A percentile compares a stretch with the other conserved stretches of the same genome.
Evolutionary conservation across 257 asterid species (phyloP).

Genomic region (Jacaranda copaia): DNA sequence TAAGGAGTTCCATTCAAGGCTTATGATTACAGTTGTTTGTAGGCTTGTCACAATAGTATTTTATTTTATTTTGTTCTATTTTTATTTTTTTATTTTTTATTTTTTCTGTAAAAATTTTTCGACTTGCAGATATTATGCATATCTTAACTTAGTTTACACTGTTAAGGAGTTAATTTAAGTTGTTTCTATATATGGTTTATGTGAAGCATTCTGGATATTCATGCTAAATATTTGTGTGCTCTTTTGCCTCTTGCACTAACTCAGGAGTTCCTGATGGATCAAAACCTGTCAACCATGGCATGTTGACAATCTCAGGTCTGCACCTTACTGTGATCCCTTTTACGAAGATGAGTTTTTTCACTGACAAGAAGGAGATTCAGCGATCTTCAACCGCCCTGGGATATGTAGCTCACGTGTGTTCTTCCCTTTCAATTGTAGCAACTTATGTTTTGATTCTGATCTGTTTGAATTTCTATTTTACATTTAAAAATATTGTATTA

Average conservation of each 20-base stretch:
- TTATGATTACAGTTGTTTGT: slow-evolving; percentile 8
- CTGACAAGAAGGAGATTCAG: slow-evolving; percentile 97
- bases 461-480: slow-evolving; percentile 24
- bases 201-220: slow-evolving; percentile 13
- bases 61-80: no score
- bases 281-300: slow-evolving; percentile 74
- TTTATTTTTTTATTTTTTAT: no score
- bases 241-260: slow-evolving; percentile 30
- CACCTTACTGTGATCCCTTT: slow-evolving; percentile 84
- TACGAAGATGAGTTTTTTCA: slow-evolving; percentile 93
- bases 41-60: background rate
- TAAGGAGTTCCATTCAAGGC: slow-evolving; percentile 23
- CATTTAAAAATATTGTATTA: slow-evolving; percentile 18
- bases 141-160: slow-evolving; percentile 17
- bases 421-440: slow-evolving; percentile 39
- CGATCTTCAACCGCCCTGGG: slow-evolving; percentile 97
- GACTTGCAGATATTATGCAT: slow-evolving; percentile 19
- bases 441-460: slow-evolving; percentile 24
- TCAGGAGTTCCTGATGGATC: slow-evolving; percentile 74
- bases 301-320: slow-evolving; percentile 88
- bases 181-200: slow-evolving; percentile 31
- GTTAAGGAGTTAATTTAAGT: slow-evolving; percentile 22
- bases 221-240: slow-evolving; percentile 26
- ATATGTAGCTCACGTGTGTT: slow-evolving; percentile 90
- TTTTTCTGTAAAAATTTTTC: background rate